Evolutionary conservation across 1,284 basidiomycete species (phyloP).

Genomic region (Sanghuangporus baumii): DNA sequence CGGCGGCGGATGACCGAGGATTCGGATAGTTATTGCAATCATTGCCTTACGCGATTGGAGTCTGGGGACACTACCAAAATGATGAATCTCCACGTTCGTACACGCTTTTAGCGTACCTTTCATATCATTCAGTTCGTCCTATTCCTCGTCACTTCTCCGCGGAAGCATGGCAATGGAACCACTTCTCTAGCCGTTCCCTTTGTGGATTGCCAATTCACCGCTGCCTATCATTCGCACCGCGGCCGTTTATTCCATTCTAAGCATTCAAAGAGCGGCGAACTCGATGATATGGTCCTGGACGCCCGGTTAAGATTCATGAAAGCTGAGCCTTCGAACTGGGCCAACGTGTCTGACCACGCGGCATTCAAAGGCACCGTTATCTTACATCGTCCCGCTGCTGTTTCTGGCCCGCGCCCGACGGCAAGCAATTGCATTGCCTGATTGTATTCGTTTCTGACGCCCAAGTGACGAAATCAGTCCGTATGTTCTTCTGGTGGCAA

Average conservation of each 20-base stretch:
- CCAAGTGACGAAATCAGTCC: not conserved
- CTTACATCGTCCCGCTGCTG: not conserved
- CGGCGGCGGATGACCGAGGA: not conserved
- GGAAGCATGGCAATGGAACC: not conserved
- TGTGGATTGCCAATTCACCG: constrained; percentile 1
- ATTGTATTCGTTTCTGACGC: not conserved
- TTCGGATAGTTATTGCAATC: not conserved
- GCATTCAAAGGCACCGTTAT: not conserved
- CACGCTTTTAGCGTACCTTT: not conserved
- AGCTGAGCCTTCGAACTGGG: not conserved
- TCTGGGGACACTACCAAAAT: not conserved
- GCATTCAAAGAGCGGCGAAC: constrained; percentile 4
- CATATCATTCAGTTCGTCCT: not conserved
- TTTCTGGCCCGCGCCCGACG: not conserved
- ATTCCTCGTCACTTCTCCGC: not conserved
- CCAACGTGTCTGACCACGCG: not conserved
- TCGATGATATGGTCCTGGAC: constrained; percentile 1
- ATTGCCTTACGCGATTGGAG: constrained; percentile 1
- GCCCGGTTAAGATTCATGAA: not conserved
- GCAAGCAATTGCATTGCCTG: not conserved
- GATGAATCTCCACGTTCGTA: not conserved
- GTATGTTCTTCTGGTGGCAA: not conserved
- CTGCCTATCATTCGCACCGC: not conserved
- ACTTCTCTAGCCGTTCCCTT: constrained; percentile 4
- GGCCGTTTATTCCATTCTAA: not conserved